A percentile compares a stretch with the other conserved stretches of the same genome.
Conservation (phyloP, 257 asterid species). For the Cruciata laevipes region DNA sequence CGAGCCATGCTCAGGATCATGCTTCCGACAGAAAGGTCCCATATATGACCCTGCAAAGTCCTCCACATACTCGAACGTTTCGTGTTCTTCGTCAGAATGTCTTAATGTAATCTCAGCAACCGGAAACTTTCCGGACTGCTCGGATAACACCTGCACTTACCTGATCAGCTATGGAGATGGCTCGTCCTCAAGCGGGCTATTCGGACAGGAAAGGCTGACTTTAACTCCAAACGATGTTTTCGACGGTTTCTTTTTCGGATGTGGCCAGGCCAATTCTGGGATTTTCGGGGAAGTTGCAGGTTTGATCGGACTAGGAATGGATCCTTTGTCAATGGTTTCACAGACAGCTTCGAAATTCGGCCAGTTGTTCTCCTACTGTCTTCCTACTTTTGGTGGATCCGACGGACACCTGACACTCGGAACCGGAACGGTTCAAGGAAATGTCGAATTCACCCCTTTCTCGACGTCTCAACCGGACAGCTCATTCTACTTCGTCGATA, state of each 20-base stretch:
- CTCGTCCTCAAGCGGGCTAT: slow-evolving; percentile 47
- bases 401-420: slow-evolving; percentile 66
- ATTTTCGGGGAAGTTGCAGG: slow-evolving; percentile 57
- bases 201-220: slow-evolving; percentile 44
- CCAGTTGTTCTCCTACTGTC: slow-evolving; percentile 66
- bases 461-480: slow-evolving; percentile 17
- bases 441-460: slow-evolving; percentile 44
- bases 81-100: slow-evolving; percentile 43
- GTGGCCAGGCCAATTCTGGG: slow-evolving; percentile 66
- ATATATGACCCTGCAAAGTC: slow-evolving; percentile 52
- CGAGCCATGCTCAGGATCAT: slow-evolving; percentile 40
- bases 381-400: slow-evolving; percentile 46
- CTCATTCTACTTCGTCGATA: slow-evolving; percentile 41
- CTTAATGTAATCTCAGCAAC: slow-evolving; percentile 38
- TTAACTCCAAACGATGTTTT: slow-evolving; percentile 35
- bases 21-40: slow-evolving; percentile 56
- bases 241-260: slow-evolving; percentile 50
- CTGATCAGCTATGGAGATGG: slow-evolving; percentile 50
- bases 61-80: slow-evolving; percentile 39
- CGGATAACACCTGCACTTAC: slow-evolving; percentile 38
- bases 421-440: slow-evolving; percentile 11
- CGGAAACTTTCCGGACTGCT: slow-evolving; percentile 37
- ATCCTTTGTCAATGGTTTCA: slow-evolving; percentile 44
- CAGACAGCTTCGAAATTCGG: slow-evolving; percentile 52
- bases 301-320: slow-evolving; percentile 54